Conservation (phyloP, 2,329 filamentous ascomycete species). For the Ascocoryne sarcoides region DNA sequence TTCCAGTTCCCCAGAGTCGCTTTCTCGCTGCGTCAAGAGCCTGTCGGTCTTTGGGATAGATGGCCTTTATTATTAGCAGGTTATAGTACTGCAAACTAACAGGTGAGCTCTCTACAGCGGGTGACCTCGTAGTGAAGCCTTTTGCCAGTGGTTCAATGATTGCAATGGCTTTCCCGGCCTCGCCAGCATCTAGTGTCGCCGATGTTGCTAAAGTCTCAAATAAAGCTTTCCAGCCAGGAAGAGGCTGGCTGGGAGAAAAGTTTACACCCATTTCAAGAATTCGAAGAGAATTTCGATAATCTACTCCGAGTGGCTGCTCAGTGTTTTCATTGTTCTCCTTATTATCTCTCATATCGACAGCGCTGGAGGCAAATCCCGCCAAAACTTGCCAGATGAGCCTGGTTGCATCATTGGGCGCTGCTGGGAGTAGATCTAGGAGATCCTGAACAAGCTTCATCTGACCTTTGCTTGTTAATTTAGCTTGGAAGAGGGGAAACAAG, state of each 20-base stretch:
- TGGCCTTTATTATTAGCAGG: slow-evolving; percentile 30
- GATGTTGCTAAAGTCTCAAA: slow-evolving; percentile 48
- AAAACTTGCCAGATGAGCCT: slow-evolving; percentile 24
- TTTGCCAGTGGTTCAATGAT: slow-evolving; percentile 65
- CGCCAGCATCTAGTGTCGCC: slow-evolving; percentile 55
- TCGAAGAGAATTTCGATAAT: slow-evolving; percentile 60
- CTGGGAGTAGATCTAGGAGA: slow-evolving; percentile 19
- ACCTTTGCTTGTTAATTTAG: slow-evolving; percentile 28
- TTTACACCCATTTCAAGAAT: slow-evolving; percentile 56
- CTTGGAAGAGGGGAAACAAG: slow-evolving; percentile 49
- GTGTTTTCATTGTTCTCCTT: slow-evolving; percentile 25
- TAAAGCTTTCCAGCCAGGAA: slow-evolving; percentile 38
- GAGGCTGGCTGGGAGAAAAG: slow-evolving; percentile 23
- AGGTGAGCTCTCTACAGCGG: slow-evolving; percentile 13
- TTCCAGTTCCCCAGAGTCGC: slow-evolving; percentile 54
- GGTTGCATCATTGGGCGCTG: slow-evolving; percentile 9
- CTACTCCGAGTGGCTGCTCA: slow-evolving; percentile 48
- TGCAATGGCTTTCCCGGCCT: slow-evolving; percentile 55
- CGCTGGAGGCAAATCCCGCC: slow-evolving; percentile 20
- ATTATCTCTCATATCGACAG: slow-evolving; percentile 15
- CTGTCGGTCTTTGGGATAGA: slow-evolving; percentile 50
- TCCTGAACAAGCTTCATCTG: slow-evolving; percentile 31
- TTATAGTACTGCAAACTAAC: slow-evolving; percentile 27
- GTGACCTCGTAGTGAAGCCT: slow-evolving; percentile 34
- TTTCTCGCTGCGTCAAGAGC: slow-evolving; percentile 57